Conservation (phyloP, 768 basidiomycete species). For the Inosperma sp. region DNA sequence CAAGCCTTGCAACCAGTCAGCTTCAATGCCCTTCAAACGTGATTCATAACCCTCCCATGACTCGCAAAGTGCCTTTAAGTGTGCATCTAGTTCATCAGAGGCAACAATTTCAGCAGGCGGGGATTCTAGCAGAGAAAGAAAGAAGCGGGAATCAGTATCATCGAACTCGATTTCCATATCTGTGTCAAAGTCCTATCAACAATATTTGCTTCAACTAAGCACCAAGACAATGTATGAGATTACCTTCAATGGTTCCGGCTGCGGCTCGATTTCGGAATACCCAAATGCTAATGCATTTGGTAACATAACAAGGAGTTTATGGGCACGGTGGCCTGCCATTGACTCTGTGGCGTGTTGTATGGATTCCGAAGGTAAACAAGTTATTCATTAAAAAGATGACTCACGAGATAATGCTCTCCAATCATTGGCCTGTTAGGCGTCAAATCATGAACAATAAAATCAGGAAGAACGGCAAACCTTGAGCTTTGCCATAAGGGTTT, state of each 20-base stretch:
- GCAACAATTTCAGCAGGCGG: neutral
- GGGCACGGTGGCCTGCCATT: conserved; percentile 44
- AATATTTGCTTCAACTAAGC: neutral
- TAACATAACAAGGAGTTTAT: conserved; percentile 39
- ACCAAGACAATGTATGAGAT: neutral
- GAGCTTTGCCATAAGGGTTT: conserved; percentile 63
- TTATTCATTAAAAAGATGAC: conserved; percentile 15
- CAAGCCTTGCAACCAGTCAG: conserved; percentile 39
- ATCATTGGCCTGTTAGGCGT: conserved; percentile 46
- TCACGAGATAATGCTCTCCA: conserved; percentile 62
- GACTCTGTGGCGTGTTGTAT: conserved; percentile 46
- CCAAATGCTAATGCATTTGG: conserved; percentile 47
- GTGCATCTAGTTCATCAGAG: neutral
- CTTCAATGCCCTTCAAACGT: conserved; percentile 25
- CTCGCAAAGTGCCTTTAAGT: neutral
- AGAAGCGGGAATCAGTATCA: neutral
- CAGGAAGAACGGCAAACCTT: conserved; percentile 37
- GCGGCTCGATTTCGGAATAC: conserved; percentile 40
- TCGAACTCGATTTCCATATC: neutral
- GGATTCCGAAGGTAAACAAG: neutral
- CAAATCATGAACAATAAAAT: neutral
- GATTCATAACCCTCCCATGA: conserved; percentile 1
- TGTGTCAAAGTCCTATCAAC: conserved; percentile 29
- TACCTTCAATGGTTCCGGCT: conserved; percentile 51
- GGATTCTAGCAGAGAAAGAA: neutral